A percentile compares a stretch with the other conserved stretches of the same genome.
Conservation (phyloP, 306 rosid genomes). For the Pterocarpus macrocarpus region DNA sequence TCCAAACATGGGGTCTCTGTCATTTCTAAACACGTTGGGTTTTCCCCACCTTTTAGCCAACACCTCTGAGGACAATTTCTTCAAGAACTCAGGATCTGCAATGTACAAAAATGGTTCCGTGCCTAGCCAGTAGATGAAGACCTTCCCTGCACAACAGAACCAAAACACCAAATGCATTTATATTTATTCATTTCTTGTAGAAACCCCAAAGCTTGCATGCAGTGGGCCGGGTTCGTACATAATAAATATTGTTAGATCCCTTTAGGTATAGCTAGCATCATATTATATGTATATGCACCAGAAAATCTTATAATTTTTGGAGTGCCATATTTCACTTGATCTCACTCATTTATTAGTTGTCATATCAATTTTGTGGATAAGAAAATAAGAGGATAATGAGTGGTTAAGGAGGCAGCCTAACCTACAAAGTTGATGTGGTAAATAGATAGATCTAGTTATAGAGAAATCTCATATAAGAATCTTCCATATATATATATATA, state of each 20-base stretch:
- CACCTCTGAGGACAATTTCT: constrained; percentile 69
- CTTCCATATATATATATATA: no score
- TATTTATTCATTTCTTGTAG: neutral
- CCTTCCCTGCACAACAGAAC: constrained; percentile 62
- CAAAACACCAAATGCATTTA: neutral
- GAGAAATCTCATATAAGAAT: neutral
- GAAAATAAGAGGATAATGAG: neutral
- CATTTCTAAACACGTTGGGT: constrained; percentile 71
- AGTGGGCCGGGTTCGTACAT: neutral
- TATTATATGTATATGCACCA: no score
- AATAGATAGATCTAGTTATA: no score
- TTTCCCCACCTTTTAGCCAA: constrained; percentile 82
- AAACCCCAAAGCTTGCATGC: constrained; percentile 3
- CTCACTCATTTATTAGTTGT: neutral
- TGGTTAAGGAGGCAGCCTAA: neutral
- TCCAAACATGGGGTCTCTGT: constrained; percentile 83
- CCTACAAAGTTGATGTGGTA: neutral
- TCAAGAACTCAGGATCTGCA: constrained; percentile 76
- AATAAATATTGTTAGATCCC: no score
- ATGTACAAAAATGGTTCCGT: constrained; percentile 84
- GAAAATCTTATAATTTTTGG: neutral
- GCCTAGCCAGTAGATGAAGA: constrained; percentile 82
- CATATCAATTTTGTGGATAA: neutral
- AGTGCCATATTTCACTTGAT: no score
- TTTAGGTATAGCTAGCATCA: no score